Base-by-base conservation (phyloP, 495 filamentous ascomycete genomes). In the Oleoguttula mirabilis region DNA sequence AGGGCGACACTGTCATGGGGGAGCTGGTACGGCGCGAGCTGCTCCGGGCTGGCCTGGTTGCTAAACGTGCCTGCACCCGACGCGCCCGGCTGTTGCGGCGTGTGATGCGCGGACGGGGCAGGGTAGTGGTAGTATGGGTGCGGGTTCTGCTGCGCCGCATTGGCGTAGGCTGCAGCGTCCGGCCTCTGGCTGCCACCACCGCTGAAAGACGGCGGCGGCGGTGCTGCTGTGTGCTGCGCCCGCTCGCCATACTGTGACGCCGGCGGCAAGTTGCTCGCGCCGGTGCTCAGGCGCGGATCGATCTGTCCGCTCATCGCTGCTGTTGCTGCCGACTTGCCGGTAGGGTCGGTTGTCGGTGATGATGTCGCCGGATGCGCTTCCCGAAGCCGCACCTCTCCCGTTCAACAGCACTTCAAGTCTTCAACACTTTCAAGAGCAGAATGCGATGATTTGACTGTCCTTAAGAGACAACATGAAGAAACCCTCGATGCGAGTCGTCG, bases 71-170 rank as follows among this genome's bases (percentile, higher is more conserved):
- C 36, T 21, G 36, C 10, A 17, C 32, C 15, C 7, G 10, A 6
- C 10, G 36, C 10, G 15, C 36, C 21, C 6, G 12, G 36, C 36
- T 39, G 36, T 17, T 39, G 36, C 10, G 15, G 36, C 21, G 36
- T 39, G 6, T 20, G 32, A n/a, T 10, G 36, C 21, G 16, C 11
- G 7, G 6, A 16, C 10, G 36, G 36, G 6, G 36, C 5, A 7
- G 36, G 36, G 21, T 39, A 39, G 10, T 39, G 36, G 36, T 22
- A 39, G 36, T 39, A 39, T 5, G 36, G 36, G 8, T 39, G 36
- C 21, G 36, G 36, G n/a, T n/a, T 28, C n/a, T 28, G 25, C 15
- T 11, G 32, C 7, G 15, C 21, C 5, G 15, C 10, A 6, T 24
- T 5, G 7, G 36, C 6, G 21, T 39, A 24, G 5, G 16, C 16